phyloP scores from a whole-genome alignment of 2,329 filamentous ascomycete genomes.

The Penicillium griseofulvum region DNA sequence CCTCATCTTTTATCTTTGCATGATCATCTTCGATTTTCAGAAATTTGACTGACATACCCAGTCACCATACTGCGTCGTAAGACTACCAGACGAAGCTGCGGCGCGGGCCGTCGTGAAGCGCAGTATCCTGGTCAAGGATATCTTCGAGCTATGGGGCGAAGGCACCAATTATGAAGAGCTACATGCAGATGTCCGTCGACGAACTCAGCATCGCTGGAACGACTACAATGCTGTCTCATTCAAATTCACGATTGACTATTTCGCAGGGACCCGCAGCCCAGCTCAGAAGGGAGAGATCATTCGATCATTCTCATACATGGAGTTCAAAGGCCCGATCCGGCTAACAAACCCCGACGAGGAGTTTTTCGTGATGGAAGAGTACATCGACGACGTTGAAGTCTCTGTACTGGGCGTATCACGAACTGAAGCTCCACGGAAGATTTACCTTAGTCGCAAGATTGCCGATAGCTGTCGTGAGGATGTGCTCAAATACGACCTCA shows the following conservation, averaged over 20 bases:
- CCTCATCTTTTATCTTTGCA: slow-evolving; percentile 1
- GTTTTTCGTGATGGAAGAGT: slow-evolving; percentile 83
- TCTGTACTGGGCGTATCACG: slow-evolving; percentile 42
- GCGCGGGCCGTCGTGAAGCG: slow-evolving; percentile 68
- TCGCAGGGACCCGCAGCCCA: slow-evolving; percentile 66
- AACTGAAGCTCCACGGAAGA: slow-evolving; percentile 51
- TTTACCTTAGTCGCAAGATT: slow-evolving; percentile 73
- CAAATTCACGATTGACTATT: slow-evolving; percentile 82
- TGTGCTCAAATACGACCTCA: slow-evolving; percentile 76
- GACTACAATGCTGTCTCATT: slow-evolving; percentile 67
- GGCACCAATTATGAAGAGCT: slow-evolving; percentile 66
- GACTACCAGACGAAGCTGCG: slow-evolving; percentile 62
- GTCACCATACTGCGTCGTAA: slow-evolving; percentile 83
- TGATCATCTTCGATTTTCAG: slow-evolving; percentile 11
- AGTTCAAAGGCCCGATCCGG: slow-evolving; percentile 72
- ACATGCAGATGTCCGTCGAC: slow-evolving; percentile 61
- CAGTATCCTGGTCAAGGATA: slow-evolving; percentile 75
- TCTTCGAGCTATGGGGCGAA: slow-evolving; percentile 86
- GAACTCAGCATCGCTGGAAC: slow-evolving; percentile 64
- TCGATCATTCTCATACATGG: slow-evolving; percentile 75
- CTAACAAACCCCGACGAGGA: slow-evolving; percentile 71
- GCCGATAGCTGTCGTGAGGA: slow-evolving; percentile 65
- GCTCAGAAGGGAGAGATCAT: slow-evolving; percentile 70
- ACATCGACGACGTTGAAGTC: slow-evolving; percentile 51
- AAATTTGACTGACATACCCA: slow-evolving; percentile 38